Conservation (phyloP, 2,329 filamentous ascomycete species). For the Penicillium decumbens region DNA sequence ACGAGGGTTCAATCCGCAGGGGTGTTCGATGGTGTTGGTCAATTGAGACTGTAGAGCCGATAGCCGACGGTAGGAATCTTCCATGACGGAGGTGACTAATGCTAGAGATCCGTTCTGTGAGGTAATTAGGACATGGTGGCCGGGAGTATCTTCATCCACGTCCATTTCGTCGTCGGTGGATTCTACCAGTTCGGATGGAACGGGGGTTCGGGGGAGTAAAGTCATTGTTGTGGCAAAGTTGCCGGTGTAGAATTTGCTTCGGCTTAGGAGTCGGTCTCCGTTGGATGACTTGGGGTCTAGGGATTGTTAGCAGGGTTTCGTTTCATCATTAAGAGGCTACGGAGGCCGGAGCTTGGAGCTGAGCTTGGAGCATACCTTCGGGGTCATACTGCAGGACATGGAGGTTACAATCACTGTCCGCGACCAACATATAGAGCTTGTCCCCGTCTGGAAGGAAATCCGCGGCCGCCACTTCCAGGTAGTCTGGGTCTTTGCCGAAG, state of each 20-base stretch:
- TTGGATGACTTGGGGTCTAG: slow-evolving; percentile 88
- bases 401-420: slow-evolving; percentile 78
- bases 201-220: slow-evolving; percentile 65
- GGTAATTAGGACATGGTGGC: slow-evolving; percentile 62
- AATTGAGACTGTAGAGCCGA: slow-evolving; percentile 77
- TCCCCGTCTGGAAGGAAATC: slow-evolving; percentile 86
- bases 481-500: slow-evolving; percentile 78
- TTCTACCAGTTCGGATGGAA: slow-evolving; percentile 38
- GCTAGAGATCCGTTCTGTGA: slow-evolving; percentile 71
- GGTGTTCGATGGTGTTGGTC: slow-evolving; percentile 66
- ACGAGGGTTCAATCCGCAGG: slow-evolving; percentile 76
- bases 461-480: slow-evolving; percentile 71
- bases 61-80: slow-evolving; percentile 77
- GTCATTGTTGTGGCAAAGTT: slow-evolving; percentile 71
- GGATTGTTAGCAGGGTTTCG: not conserved
- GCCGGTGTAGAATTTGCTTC: slow-evolving; percentile 81
- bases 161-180: slow-evolving; percentile 39
- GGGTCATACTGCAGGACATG: slow-evolving; percentile 92
- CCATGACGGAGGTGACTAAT: slow-evolving; percentile 70
- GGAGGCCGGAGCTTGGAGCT: not conserved
- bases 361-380: slow-evolving; percentile 61
- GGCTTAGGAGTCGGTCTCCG: slow-evolving; percentile 79
- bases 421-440: slow-evolving; percentile 74
- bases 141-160: slow-evolving; percentile 30
- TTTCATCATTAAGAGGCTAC: not conserved